Evolutionary conservation across 2,329 filamentous ascomycete species (phyloP).

Genomic region (Proliferodiscus dingleyae): DNA sequence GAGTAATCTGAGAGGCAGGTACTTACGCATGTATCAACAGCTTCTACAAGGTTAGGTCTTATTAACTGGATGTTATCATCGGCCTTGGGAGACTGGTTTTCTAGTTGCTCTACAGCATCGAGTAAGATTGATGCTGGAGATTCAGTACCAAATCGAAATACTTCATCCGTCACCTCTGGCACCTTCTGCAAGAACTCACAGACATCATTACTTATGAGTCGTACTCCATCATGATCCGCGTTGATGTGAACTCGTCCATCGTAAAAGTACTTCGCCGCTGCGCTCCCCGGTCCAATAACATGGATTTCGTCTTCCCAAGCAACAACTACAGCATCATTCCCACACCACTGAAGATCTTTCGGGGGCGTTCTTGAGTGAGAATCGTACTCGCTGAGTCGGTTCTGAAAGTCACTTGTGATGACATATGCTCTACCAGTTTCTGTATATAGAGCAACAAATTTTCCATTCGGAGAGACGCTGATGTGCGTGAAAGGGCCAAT

Average conservation of each 20-base stretch:
- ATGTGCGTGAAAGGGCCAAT: constrained; percentile 91
- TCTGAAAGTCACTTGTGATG: constrained; percentile 92
- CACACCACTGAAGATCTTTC: constrained; percentile 91
- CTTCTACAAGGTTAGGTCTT: constrained; percentile 78
- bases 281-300: constrained; percentile 78
- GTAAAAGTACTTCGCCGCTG: constrained; percentile 76
- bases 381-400: constrained; percentile 85
- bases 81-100: constrained; percentile 91
- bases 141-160: constrained; percentile 83
- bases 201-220: constrained; percentile 85
- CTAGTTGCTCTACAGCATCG: constrained; percentile 85
- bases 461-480: constrained; percentile 84
- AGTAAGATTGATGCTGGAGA: constrained; percentile 88
- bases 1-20: neutral
- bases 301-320: constrained; percentile 98
- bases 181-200: constrained; percentile 98
- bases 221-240: constrained; percentile 77
- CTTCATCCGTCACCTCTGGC: constrained; percentile 77
- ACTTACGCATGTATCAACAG: constrained; percentile 76
- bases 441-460: constrained; percentile 83
- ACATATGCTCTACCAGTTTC: constrained; percentile 82
- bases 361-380: constrained; percentile 80
- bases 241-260: constrained; percentile 86
- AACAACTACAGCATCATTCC: constrained; percentile 86
- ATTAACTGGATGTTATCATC: constrained; percentile 98